phyloP scores from a whole-genome alignment of 2,329 filamentous ascomycete species.

The Pseudophaeomoniella oleicola region DNA sequence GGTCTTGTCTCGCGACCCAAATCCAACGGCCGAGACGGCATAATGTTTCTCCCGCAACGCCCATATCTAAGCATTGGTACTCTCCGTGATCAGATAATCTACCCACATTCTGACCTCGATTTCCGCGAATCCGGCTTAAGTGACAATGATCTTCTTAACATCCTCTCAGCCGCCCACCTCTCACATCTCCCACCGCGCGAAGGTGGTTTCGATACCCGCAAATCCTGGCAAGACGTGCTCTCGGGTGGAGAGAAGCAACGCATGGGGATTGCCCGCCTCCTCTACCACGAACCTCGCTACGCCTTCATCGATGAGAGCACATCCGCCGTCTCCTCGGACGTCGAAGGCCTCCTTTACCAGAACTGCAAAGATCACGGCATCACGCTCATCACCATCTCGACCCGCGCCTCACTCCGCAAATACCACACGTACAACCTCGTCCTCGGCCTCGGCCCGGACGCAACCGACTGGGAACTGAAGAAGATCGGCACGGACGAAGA shows the following conservation, averaged over 20 bases:
- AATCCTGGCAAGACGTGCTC: constrained; percentile 98
- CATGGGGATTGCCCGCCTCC: constrained; percentile 73
- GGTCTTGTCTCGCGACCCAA: constrained; percentile 82
- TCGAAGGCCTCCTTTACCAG: constrained; percentile 88
- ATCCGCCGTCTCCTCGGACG: constrained; percentile 82
- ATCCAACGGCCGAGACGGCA: constrained; percentile 66
- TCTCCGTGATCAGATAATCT: constrained; percentile 91
- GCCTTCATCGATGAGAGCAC: constrained; percentile 94
- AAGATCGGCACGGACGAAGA: constrained; percentile 86
- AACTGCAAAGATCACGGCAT: constrained; percentile 85
- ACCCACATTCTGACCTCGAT: constrained; percentile 85
- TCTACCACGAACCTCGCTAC: constrained; percentile 92
- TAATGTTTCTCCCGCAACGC: constrained; percentile 95
- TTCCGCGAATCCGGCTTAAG: constrained; percentile 71
- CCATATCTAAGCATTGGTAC: constrained; percentile 88
- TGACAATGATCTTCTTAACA: constrained; percentile 61
- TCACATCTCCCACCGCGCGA: constrained; percentile 85
- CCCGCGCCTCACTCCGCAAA: constrained; percentile 82
- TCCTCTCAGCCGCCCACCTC: constrained; percentile 70
- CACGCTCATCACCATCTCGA: constrained; percentile 91
- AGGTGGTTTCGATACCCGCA: constrained; percentile 90
- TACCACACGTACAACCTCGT: constrained; percentile 88
- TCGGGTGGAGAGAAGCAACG: constrained; percentile 95
- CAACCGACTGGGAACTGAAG: constrained; percentile 85
- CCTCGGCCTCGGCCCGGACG: constrained; percentile 64